A percentile compares a stretch with the other conserved stretches of the same genome.
Conservation (phyloP, 2,329 filamentous ascomycete species). For the Aaosphaeria arxii region DNA sequence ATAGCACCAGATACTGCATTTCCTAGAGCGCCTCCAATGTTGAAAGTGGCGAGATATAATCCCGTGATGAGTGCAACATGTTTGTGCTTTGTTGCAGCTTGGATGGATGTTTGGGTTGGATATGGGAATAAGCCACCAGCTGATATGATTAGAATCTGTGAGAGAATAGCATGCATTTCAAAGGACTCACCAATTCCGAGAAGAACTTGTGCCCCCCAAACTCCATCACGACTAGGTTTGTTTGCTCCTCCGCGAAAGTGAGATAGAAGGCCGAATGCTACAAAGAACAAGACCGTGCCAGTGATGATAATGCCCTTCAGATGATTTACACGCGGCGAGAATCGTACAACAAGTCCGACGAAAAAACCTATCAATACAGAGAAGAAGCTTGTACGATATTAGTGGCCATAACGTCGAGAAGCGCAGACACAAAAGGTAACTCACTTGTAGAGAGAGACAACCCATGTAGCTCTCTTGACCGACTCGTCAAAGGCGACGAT, state of each 20-base stretch:
- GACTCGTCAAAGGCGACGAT: neutral
- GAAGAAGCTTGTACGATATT: neutral
- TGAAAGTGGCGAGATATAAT: neutral
- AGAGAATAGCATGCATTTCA: too few relatives aligned
- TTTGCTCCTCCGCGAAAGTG: neutral
- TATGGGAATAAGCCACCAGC: neutral
- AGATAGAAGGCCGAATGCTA: neutral
- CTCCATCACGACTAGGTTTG: neutral
- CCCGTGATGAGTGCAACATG: neutral
- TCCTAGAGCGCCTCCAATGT: neutral
- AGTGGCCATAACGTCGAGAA: neutral
- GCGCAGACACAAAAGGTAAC: neutral
- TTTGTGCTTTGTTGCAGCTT: neutral
- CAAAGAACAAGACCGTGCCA: neutral
- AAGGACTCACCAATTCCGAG: neutral
- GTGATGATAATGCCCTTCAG: neutral
- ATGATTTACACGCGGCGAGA: neutral
- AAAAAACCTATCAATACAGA: neutral
- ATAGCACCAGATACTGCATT: neutral
- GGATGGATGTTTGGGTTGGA: neutral
- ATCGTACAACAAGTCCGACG: neutral
- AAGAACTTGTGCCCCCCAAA: neutral
- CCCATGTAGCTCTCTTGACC: neutral
- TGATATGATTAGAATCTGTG: neutral
- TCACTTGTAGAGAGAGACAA: neutral